These are phyloP conservation scores for Striga hermonthica DNA, from an alignment of 305 asterid species.

Conservation along the genomic window DNA sequence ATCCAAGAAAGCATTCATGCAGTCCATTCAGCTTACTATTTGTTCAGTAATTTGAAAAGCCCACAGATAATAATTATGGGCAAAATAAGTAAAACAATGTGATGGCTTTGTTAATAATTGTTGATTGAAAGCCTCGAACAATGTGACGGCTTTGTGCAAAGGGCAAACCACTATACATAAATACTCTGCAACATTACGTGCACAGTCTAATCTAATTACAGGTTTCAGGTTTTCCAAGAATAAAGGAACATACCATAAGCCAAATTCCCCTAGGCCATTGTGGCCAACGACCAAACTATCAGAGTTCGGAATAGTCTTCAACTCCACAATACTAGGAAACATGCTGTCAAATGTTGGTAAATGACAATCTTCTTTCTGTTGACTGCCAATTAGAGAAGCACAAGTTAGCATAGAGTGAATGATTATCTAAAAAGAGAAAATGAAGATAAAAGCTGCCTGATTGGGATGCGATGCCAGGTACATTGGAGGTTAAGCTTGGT, in stretches of 20 bases:
- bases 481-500: background rate
- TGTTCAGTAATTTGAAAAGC: too few species aligned
- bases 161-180: too few species aligned
- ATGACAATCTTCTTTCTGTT: conserved; percentile 46
- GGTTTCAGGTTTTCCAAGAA: conserved; percentile 11
- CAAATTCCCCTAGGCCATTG: conserved; percentile 74
- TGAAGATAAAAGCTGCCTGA: background rate
- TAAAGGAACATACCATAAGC: conserved; percentile 55
- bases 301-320: conserved; percentile 69
- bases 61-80: too few species aligned
- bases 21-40: too few species aligned
- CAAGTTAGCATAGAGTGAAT: conserved; percentile 23
- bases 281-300: conserved; percentile 70
- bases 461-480: conserved; percentile 4
- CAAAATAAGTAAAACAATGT: too few species aligned
- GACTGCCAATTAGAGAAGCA: conserved; percentile 56
- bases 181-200: too few species aligned
- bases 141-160: too few species aligned
- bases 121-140: too few species aligned
- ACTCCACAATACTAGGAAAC: conserved; percentile 57
- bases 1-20: background rate
- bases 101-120: too few species aligned
- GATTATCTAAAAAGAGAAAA: conserved; percentile 16
- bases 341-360: conserved; percentile 59
- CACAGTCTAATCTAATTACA: too few species aligned